Base-by-base conservation (phyloP, 2,329 filamentous ascomycete genomes). In the Stachybotrys elegans region DNA sequence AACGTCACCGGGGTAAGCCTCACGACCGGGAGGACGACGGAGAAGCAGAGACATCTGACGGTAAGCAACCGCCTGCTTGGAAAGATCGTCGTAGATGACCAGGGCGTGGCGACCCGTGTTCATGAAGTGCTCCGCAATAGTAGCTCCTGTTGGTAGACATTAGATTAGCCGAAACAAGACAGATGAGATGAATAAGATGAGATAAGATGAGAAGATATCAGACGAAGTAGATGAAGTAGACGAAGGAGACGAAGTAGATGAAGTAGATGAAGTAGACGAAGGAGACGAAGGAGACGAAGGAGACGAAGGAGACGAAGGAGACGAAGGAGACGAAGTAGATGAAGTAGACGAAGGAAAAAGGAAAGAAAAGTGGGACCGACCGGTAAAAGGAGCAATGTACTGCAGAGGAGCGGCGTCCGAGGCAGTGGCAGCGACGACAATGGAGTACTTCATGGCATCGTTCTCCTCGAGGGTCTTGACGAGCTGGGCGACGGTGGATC, bases 391-490 rank as follows among this genome's bases (percentile, higher is more conserved):
- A 59, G 90, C 90, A 53, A 95, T 77, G 71, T 94, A 96, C 73
- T 96, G 91, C 43, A 96, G 80, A 60, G 91, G 89, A 63, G 91
- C 90, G 54, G 93, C 93, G 77, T 98, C 93, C 45, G 93, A 97
- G 60, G 93, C 93, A 51, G 93, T 98, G 61, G 93, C 93, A 57
- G 93, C 93, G 56, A 97, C 89, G 55, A 98, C 70, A 56, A 95
- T 83, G 57, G 79, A 84, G 83, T 97, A 98, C 79, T 96, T 95
- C 90, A 98, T 95, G 67, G 93, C 90, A 62, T 97, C 91, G 72
- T 96, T 95, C 86, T 97, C 92, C 83, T 97, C 92, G 47, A 98
- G 88, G 54, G 93, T 97, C 88, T 97, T 90, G 80, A 98, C 93
- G 63, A 98, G 85, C 82, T 98, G 93, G 58, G 93, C 93, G 61